These are phyloP conservation scores for Diutina neorugosa DNA, from an alignment of 1,139 yeast species.

Conservation along the genomic window DNA sequence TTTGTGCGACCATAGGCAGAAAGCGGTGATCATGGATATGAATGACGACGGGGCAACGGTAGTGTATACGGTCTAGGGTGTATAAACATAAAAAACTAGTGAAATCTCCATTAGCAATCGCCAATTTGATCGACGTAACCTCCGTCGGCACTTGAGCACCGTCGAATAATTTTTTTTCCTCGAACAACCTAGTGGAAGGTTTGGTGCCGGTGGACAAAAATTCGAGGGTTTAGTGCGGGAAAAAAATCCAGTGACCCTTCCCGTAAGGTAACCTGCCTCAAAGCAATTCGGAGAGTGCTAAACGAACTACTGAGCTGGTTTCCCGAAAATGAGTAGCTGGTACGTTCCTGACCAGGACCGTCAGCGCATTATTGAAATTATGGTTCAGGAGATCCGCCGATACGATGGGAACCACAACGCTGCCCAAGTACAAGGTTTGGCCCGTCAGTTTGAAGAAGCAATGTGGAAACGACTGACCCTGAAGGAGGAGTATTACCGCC, in stretches of 20 bases:
- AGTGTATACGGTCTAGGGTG: background rate
- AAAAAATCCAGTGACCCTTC: conserved; percentile 2
- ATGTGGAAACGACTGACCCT: background rate
- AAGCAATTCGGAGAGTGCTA: background rate
- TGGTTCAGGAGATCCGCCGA: background rate
- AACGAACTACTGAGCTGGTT: background rate
- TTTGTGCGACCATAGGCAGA: background rate
- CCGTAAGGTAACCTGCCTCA: background rate
- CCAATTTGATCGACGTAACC: too few relatives aligned
- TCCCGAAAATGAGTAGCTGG: background rate
- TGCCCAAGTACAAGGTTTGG: background rate
- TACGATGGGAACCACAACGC: background rate
- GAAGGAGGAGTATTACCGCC: conserved; percentile 2
- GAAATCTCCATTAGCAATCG: too few relatives aligned
- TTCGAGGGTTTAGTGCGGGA: background rate
- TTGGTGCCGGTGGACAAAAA: background rate
- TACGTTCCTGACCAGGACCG: conserved; percentile 2
- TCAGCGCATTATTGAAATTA: background rate
- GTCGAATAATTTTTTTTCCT: background rate
- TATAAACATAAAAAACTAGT: too few relatives aligned
- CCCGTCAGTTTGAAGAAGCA: conserved; percentile 1
- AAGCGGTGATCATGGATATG: background rate
- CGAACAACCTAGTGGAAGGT: background rate
- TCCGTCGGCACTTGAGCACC: too few relatives aligned
- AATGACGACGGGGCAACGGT: background rate